Base-by-base conservation (phyloP, 108 stramenopile genomes). In the Nitzschia sp. region DNA sequence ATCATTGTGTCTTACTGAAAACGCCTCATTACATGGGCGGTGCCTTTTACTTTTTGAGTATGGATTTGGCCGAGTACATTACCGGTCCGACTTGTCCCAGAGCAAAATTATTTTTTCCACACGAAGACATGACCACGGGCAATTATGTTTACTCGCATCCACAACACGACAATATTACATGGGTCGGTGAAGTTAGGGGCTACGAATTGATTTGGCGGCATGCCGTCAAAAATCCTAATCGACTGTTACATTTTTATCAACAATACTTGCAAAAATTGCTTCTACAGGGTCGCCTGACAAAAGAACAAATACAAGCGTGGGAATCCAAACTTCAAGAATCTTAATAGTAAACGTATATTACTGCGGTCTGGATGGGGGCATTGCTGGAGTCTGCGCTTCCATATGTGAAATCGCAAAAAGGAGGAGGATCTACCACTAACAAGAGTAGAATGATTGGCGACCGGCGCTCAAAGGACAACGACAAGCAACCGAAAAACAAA, bases 71-170 rank as follows among this genome's bases (percentile, higher is more conserved):
- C 59, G 48, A 61, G 25, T 70, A 47, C 46, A 70, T 70, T 5
- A 68, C 48, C 32, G 54, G 38, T 29, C 49, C 54, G 19, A 28
- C 51, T 28, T 68, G 47, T 26, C 32, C 49, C 15, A 51, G 51
- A 32, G 3, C 31, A 21, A 35, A 48, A n/a, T 34, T 68, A 4
- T 54, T 38, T 27, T 19, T 68, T 42, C 67, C 67, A 38, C 67
- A 68, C 0, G 67, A 68, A 68, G 67, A 68, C 23, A 57, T 68
- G 54, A 57, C 67, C 8, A 68, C 55, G 13, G 67, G 67, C 31
- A 68, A 68, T 27, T 68, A 54, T 28, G 67, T 68, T 1, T 65
- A 65, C 21, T 53, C 49, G 18, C 51, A 53, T 53, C 51, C 51
- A 6, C 28, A 65, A 47, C 26, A 13, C 6, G 38, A 42, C 23